phyloP scores from a whole-genome alignment of 2,329 filamentous ascomycete species.

The Cryoendolithus antarcticus region DNA sequence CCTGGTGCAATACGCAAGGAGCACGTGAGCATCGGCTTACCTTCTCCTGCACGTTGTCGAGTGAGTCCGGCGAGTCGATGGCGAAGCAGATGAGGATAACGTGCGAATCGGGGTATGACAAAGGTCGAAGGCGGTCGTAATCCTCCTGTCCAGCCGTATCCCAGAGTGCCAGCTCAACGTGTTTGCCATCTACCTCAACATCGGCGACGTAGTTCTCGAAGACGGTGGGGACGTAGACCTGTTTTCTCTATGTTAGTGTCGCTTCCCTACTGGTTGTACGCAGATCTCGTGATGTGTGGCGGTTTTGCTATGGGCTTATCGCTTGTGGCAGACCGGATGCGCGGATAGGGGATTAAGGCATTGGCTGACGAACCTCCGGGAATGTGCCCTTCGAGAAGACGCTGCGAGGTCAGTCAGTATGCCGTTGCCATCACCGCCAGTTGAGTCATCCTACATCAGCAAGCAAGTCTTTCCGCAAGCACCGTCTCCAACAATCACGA shows the following conservation, averaged over 20 bases:
- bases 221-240: slow-evolving; percentile 99
- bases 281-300: slow-evolving; percentile 18
- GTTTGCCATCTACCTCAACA: slow-evolving; percentile 99
- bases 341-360: slow-evolving; percentile 19
- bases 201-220: slow-evolving; percentile 99
- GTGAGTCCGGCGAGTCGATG: slow-evolving; percentile 93
- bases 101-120: slow-evolving; percentile 98
- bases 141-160: slow-evolving; percentile 99
- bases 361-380: slow-evolving; percentile 74
- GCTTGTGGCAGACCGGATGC: slow-evolving; percentile 12
- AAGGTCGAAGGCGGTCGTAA: slow-evolving; percentile 96
- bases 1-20: slow-evolving; percentile 8
- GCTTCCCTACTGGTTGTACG: slow-evolving; percentile 1
- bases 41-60: slow-evolving; percentile 99
- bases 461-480: slow-evolving; percentile 99
- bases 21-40: slow-evolving; percentile 40
- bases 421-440: background rate
- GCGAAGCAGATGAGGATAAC: slow-evolving; percentile 99
- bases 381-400: slow-evolving; percentile 99
- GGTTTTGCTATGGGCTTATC: no score
- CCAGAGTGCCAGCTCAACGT: slow-evolving; percentile 98
- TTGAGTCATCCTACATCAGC: slow-evolving; percentile 67
- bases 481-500: slow-evolving; percentile 99
- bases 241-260: slow-evolving; percentile 10
- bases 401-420: slow-evolving; percentile 39